Conservation (phyloP, 192 early-diverging fungal genomes). For the Rhizoclosmatium globosum region DNA sequence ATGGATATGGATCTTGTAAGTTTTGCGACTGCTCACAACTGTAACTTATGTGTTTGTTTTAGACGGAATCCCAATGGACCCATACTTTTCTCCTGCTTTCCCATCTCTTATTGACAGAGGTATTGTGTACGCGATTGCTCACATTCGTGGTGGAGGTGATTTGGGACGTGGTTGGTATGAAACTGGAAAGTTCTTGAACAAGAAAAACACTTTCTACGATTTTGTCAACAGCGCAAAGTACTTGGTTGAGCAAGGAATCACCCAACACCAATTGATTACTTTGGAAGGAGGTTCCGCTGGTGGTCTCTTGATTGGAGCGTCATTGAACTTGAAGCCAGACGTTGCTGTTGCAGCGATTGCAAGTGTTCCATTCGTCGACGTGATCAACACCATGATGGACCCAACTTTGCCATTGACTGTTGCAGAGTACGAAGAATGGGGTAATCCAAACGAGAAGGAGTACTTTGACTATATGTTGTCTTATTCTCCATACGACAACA, state of each 20-base stretch:
- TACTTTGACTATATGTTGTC: constrained; percentile 59
- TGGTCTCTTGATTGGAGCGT: constrained; percentile 57
- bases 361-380: constrained; percentile 62
- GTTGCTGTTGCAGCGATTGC: constrained; percentile 48
- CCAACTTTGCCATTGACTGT: constrained; percentile 51
- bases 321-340: constrained; percentile 52
- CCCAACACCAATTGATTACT: constrained; percentile 38
- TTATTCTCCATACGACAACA: constrained; percentile 62
- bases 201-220: constrained; percentile 61
- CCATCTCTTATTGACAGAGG: constrained; percentile 53
- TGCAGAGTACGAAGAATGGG: constrained; percentile 64
- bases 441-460: constrained; percentile 58
- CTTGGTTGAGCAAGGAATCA: constrained; percentile 45
- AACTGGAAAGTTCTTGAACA: constrained; percentile 58
- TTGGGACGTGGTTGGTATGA: constrained; percentile 49
- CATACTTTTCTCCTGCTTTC: constrained; percentile 27
- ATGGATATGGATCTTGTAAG: constrained; percentile 59
- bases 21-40: too few species aligned
- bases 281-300: constrained; percentile 58
- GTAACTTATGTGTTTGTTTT: too few species aligned
- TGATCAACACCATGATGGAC: constrained; percentile 61
- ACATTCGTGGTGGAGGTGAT: constrained; percentile 7
- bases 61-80: constrained; percentile 47
- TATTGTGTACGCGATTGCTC: constrained; percentile 49
- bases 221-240: constrained; percentile 53